Conservation (phyloP, 2,329 filamentous ascomycete species). For the Trichophyton benhamiae region DNA sequence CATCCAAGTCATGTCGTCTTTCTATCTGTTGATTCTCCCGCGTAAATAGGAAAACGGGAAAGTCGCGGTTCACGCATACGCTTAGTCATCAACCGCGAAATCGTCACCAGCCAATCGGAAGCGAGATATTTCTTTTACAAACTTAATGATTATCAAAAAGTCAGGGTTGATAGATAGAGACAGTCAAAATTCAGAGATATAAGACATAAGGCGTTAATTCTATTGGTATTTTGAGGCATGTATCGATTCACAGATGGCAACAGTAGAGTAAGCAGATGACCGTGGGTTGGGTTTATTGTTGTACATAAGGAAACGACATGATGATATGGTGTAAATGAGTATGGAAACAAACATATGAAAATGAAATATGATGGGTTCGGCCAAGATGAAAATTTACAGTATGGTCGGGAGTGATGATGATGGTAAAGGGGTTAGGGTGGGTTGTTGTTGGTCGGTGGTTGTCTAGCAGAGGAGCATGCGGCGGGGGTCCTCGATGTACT, state of each 20-base stretch:
- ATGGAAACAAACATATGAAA: neutral
- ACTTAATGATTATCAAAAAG: neutral
- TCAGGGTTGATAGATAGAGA: too few relatives aligned
- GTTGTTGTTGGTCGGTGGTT: neutral
- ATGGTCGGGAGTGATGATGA: neutral
- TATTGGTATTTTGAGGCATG: neutral
- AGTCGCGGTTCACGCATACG: neutral
- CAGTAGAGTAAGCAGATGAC: neutral
- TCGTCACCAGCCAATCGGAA: neutral
- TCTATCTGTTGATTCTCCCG: neutral
- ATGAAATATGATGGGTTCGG: neutral
- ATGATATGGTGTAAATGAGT: neutral
- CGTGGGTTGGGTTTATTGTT: neutral
- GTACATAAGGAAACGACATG: neutral
- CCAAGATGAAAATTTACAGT: conserved; percentile 1
- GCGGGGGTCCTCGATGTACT: conserved; percentile 89
- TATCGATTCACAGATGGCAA: neutral
- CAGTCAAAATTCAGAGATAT: neutral
- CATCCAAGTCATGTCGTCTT: neutral
- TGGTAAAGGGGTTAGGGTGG: neutral
- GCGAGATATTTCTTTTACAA: neutral
- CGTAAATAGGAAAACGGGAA: neutral
- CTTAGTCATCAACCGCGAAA: neutral
- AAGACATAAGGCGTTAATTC: neutral
- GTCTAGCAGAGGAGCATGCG: conserved; percentile 61